Evolutionary conservation across 2,329 filamentous ascomycete species (phyloP), one percentile per base, ranked within the genome.

Genomic region (Alternaria panax): DNA sequence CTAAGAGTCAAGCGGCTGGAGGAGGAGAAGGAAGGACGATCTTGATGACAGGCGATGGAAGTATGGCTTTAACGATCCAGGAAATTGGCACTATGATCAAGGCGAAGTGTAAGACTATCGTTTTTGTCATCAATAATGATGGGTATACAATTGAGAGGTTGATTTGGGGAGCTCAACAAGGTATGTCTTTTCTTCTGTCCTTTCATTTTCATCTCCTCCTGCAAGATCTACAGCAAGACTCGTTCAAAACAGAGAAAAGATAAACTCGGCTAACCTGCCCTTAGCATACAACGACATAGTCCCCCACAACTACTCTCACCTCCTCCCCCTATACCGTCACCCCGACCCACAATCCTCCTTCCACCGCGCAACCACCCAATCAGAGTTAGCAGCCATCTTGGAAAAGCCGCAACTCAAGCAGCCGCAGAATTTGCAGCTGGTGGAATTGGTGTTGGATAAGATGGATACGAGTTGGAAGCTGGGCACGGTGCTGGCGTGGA

Each of bases 1-100:
- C 38, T 41, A 41, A 24, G 38, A 41, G 38, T 41, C 38, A 41
- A 88, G 9, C n/a, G n/a, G 54, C 69, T 82, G 38, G 38, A 41
- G 2, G 20, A 0, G 52, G 22, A 9, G 43, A 43, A 11, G 71
- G 75, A 5, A 57, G 85, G 54, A 85, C 86, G 0, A 80, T 88
- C 9, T 75, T 89, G 2, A 81, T 87, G 60, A 87, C 87, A 32
- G 87, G 87, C 5, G 87, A 89, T 52, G 88, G 88, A 4, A 88
- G 86, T 62, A 83, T 90, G 59, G 85, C 89, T 63, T 85, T 90
- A 78, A 90, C 88, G 0, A 87, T 83, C 0, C 88, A 91, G 70
- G 88, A 90, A 63, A 78, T 91, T 4, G 84, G 85, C 11, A 88
- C 86, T 2, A 89, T 90, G 66, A 86, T 90, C 65, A 74, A 74